Percentiles rank a stretch among this genome's conserved stretches.
Evolutionary conservation across 805 yeast species (phyloP).

Genomic region (Yarrowia porcina): DNA sequence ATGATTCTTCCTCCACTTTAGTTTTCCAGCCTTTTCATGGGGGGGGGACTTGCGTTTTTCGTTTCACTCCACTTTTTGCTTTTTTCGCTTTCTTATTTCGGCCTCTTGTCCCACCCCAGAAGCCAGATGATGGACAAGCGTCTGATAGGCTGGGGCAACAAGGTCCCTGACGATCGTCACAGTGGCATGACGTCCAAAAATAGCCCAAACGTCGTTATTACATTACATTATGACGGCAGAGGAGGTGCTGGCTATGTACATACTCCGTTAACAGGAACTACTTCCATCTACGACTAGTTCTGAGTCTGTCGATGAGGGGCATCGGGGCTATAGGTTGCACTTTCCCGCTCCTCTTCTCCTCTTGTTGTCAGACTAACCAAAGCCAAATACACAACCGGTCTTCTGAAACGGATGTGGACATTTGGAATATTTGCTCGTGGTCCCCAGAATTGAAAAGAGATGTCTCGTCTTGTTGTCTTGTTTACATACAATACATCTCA

Average conservation of each 20-base stretch:
- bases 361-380: constrained; percentile 1
- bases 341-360: not conserved
- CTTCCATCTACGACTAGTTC: too few relatives aligned
- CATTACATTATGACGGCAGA: not conserved
- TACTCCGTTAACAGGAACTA: too few relatives aligned
- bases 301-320: too few relatives aligned
- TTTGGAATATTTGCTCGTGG: too few relatives aligned
- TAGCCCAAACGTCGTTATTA: not conserved
- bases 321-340: not conserved
- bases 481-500: too few relatives aligned
- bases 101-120: not conserved
- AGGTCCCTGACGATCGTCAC: constrained; percentile 11
- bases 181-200: not conserved
- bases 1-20: not conserved
- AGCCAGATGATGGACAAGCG: not conserved
- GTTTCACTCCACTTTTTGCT: not conserved
- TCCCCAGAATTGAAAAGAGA: too few relatives aligned
- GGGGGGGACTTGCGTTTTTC: too few relatives aligned
- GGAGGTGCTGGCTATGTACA: too few relatives aligned
- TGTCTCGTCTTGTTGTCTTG: too few relatives aligned
- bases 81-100: not conserved
- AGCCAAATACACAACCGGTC: constrained; percentile 4
- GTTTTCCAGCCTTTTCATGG: not conserved
- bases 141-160: constrained; percentile 7
- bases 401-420: too few relatives aligned